These are phyloP conservation scores for Candolleomyces eurysporus DNA, from an alignment of 768 basidiomycete species.

Conservation along the genomic window DNA sequence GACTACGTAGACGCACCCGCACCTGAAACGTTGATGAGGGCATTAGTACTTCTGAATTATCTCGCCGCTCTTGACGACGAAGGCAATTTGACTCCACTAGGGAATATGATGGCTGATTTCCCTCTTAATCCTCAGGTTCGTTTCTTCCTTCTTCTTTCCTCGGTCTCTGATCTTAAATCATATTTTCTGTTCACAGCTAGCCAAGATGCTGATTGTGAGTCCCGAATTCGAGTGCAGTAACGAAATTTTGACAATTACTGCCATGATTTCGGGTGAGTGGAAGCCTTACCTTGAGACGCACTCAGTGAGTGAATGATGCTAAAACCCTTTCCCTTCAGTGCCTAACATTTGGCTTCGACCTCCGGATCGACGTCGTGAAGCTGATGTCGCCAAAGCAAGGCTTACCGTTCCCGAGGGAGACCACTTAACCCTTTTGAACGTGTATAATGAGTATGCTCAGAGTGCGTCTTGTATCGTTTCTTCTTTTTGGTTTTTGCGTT, in stretches of 20 bases:
- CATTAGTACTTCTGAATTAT: slow-evolving; percentile 90
- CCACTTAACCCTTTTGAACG: slow-evolving; percentile 91
- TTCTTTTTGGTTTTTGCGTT: not conserved
- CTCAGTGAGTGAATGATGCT: not conserved
- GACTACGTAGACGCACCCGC: slow-evolving; percentile 93
- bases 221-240: slow-evolving; percentile 96
- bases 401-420: slow-evolving; percentile 95
- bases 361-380: slow-evolving; percentile 81
- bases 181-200: slow-evolving; percentile 45
- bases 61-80: slow-evolving; percentile 92
- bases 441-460: slow-evolving; percentile 87
- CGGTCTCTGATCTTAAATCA: not conserved
- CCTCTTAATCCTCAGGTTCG: slow-evolving; percentile 94
- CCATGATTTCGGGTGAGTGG: slow-evolving; percentile 87
- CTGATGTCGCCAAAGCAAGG: slow-evolving; percentile 86
- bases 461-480: slow-evolving; percentile 48
- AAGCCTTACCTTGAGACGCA: not conserved
- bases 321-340: slow-evolving; percentile 41
- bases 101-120: slow-evolving; percentile 95
- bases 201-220: slow-evolving; percentile 91
- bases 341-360: slow-evolving; percentile 96
- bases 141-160: not conserved
- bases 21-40: slow-evolving; percentile 96
- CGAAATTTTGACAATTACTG: slow-evolving; percentile 91
- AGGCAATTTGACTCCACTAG: slow-evolving; percentile 83